Conservation (phyloP, 2,329 filamentous ascomycete genomes). For the Nemania sp. region DNA sequence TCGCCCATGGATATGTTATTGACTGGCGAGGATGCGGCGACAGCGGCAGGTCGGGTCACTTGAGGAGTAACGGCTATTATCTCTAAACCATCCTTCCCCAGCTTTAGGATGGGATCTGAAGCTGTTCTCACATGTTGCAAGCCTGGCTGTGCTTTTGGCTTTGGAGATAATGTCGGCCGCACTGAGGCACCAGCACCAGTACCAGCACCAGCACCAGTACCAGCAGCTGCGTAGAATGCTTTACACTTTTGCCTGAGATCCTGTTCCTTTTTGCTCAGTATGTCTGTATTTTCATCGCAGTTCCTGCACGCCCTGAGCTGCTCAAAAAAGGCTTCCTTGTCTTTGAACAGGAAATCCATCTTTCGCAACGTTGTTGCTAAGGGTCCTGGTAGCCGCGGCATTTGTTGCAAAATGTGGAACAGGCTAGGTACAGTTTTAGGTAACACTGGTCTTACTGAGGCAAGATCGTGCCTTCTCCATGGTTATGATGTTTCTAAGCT, state of each 20-base stretch:
- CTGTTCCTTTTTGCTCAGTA: slow-evolving; percentile 40
- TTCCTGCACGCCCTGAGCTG: slow-evolving; percentile 41
- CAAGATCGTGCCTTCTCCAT: no score
- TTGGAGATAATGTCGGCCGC: slow-evolving; percentile 15
- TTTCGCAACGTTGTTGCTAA: slow-evolving; percentile 1
- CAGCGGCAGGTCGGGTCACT: slow-evolving; percentile 1
- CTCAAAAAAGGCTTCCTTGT: slow-evolving; percentile 53
- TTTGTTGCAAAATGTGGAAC: not conserved
- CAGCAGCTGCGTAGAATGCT: slow-evolving; percentile 24
- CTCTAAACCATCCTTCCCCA: slow-evolving; percentile 23
- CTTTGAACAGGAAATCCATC: slow-evolving; percentile 40
- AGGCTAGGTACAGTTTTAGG: no score
- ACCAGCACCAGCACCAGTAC: slow-evolving; percentile 25
- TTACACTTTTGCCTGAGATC: slow-evolving; percentile 39
- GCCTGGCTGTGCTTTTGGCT: not conserved
- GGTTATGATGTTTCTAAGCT: no score
- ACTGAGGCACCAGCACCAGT: slow-evolving; percentile 7
- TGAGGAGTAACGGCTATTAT: slow-evolving; percentile 31
- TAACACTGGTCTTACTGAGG: not conserved
- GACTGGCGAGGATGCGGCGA: not conserved
- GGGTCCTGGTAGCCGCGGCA: not conserved
- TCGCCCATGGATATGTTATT: slow-evolving; percentile 4
- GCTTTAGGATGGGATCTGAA: slow-evolving; percentile 22
- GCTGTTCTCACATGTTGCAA: slow-evolving; percentile 10
- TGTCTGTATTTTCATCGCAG: slow-evolving; percentile 38